phyloP scores from a whole-genome alignment of 2,329 filamentous ascomycete species.

The Colletotrichum viniferum region DNA sequence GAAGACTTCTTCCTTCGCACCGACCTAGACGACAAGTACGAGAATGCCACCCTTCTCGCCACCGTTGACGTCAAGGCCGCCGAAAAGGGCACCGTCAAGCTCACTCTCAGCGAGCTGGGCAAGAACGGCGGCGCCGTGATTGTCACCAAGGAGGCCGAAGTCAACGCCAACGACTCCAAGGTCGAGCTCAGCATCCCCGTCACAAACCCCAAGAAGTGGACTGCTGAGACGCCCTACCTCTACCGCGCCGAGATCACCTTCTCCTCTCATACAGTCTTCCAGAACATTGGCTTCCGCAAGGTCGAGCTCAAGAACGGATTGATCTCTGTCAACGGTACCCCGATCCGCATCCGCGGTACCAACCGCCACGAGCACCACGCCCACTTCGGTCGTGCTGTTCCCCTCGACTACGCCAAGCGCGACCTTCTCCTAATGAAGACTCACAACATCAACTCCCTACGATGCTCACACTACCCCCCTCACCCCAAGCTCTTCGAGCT shows the following conservation, averaged over 20 bases:
- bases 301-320: slow-evolving; percentile 66
- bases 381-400: slow-evolving; percentile 64
- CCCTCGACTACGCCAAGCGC: slow-evolving; percentile 62
- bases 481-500: slow-evolving; percentile 63
- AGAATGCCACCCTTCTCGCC: slow-evolving; percentile 54
- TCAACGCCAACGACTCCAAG: slow-evolving; percentile 30
- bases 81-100: slow-evolving; percentile 38
- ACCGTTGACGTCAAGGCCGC: slow-evolving; percentile 46
- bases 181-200: slow-evolving; percentile 52
- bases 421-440: slow-evolving; percentile 72
- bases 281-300: slow-evolving; percentile 67
- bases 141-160: slow-evolving; percentile 26
- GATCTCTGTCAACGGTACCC: slow-evolving; percentile 65
- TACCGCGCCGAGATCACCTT: slow-evolving; percentile 58
- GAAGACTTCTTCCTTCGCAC: slow-evolving; percentile 64
- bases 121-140: slow-evolving; percentile 37
- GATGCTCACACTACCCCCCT: slow-evolving; percentile 72
- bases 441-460: slow-evolving; percentile 74
- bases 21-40: slow-evolving; percentile 54
- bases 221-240: slow-evolving; percentile 68
- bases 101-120: slow-evolving; percentile 47
- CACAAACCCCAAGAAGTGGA: slow-evolving; percentile 66
- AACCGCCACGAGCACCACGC: slow-evolving; percentile 77
- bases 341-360: slow-evolving; percentile 66
- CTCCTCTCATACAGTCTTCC: slow-evolving; percentile 45